These are phyloP conservation scores for Silene latifolia DNA, from an alignment of 148 eudicot genomes.

Conservation along the genomic window DNA sequence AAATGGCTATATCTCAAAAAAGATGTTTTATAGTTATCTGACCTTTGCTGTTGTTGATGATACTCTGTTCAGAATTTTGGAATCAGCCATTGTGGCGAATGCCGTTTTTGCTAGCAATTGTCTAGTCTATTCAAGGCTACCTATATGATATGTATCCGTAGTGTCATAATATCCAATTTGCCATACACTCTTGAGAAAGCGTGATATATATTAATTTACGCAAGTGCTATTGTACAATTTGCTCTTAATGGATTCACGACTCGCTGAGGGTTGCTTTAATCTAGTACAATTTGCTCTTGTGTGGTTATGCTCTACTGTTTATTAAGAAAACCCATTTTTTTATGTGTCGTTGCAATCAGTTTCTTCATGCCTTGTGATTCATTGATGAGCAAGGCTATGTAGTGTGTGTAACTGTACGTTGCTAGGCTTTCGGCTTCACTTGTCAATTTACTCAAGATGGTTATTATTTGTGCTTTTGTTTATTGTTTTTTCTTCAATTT, in stretches of 20 bases:
- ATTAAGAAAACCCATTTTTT: not conserved
- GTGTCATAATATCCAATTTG: not conserved
- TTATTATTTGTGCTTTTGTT: too few species aligned
- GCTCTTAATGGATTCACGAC: not conserved
- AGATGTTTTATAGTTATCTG: not conserved
- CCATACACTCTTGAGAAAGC: not conserved
- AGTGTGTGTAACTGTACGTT: not conserved
- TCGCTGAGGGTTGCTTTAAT: not conserved
- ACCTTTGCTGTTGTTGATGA: not conserved
- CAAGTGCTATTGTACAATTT: not conserved
- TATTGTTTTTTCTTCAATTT: not conserved
- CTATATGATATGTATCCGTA: not conserved
- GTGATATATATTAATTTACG: not conserved
- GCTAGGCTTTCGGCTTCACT: not conserved
- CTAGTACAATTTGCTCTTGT: not conserved
- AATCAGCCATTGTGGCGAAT: not conserved
- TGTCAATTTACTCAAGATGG: not conserved
- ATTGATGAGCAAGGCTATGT: not conserved
- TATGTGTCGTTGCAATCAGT: not conserved
- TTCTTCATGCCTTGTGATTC: not conserved
- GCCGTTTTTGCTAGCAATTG: not conserved
- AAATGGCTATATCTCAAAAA: too few species aligned
- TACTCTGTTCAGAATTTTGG: not conserved
- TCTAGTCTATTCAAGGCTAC: not conserved
- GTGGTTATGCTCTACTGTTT: not conserved